Conservation (phyloP, 1,284 basidiomycete genomes). For the Fistulinella cinereoalba region DNA sequence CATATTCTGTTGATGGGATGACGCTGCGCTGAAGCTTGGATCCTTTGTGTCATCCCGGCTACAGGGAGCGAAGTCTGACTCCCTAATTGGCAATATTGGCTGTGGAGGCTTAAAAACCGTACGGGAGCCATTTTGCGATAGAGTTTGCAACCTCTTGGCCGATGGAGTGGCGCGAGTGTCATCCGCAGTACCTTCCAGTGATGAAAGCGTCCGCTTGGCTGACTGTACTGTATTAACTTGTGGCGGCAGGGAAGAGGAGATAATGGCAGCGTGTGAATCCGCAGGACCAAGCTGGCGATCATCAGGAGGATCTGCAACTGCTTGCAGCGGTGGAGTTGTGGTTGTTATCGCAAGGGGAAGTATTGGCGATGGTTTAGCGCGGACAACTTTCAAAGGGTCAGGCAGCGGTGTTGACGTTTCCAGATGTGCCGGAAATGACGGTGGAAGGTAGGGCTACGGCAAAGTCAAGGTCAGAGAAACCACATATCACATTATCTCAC, state of each 20-base stretch:
- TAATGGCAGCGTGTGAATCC: constrained; percentile 7
- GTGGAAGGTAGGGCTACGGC: constrained; percentile 30
- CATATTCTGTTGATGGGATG: background rate
- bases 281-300: constrained; percentile 6
- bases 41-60: constrained; percentile 2
- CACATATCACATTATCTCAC: constrained; percentile 4
- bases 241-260: constrained; percentile 13
- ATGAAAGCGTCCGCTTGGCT: constrained; percentile 20
- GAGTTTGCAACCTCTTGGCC: constrained; percentile 18
- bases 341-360: constrained; percentile 18
- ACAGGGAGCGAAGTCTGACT: background rate
- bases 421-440: constrained; percentile 30
- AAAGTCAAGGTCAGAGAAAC: constrained; percentile 12
- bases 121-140: constrained; percentile 2
- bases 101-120: background rate
- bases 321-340: constrained; percentile 17
- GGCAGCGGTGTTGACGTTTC: constrained; percentile 30
- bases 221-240: constrained; percentile 5
- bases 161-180: constrained; percentile 10
- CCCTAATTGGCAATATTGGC: constrained; percentile 7
- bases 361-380: constrained; percentile 30
- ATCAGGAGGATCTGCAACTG: constrained; percentile 11
- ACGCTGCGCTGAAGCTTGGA: constrained; percentile 1
- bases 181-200: constrained; percentile 6
- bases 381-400: constrained; percentile 11